Conservation (phyloP, 2,329 filamentous ascomycete species). For the Arthrobotrys conoides region DNA sequence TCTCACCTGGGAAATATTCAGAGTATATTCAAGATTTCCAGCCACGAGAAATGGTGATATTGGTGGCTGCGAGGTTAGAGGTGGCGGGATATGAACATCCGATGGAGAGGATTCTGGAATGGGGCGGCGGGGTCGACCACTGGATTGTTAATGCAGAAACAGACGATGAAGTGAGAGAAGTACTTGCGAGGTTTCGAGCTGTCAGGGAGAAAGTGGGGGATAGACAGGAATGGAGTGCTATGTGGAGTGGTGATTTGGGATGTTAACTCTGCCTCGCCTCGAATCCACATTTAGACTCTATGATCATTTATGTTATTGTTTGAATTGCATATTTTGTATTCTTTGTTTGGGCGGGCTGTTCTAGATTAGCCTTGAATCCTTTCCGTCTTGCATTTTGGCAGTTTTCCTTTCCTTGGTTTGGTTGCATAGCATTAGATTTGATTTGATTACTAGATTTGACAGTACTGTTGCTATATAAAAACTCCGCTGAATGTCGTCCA, state of each 20-base stretch:
- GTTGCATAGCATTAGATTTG: no score
- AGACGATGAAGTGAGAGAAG: slow-evolving; percentile 57
- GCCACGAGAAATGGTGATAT: slow-evolving; percentile 51
- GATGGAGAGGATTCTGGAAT: slow-evolving; percentile 36
- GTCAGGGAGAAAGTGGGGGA: slow-evolving; percentile 51
- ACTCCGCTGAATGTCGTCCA: background rate
- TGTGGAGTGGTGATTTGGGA: slow-evolving; percentile 52
- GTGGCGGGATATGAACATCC: slow-evolving; percentile 42
- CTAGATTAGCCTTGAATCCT: background rate
- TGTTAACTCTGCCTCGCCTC: no score
- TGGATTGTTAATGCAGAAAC: slow-evolving; percentile 56
- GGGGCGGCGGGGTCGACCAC: slow-evolving; percentile 44
- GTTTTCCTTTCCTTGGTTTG: background rate
- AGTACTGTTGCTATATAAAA: background rate
- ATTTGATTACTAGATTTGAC: no score
- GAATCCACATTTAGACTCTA: no score
- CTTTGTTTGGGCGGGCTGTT: background rate
- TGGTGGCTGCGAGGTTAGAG: slow-evolving; percentile 51
- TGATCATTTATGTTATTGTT: no score
- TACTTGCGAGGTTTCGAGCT: slow-evolving; percentile 39
- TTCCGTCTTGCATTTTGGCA: background rate
- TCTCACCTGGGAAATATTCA: slow-evolving; percentile 42
- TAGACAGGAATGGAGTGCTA: slow-evolving; percentile 53
- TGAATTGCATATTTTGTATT: background rate
- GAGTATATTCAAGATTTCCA: slow-evolving; percentile 47